Evolutionary conservation across 1,284 basidiomycete genomes (phyloP).

Genomic region (Trichosporon sp.): DNA sequence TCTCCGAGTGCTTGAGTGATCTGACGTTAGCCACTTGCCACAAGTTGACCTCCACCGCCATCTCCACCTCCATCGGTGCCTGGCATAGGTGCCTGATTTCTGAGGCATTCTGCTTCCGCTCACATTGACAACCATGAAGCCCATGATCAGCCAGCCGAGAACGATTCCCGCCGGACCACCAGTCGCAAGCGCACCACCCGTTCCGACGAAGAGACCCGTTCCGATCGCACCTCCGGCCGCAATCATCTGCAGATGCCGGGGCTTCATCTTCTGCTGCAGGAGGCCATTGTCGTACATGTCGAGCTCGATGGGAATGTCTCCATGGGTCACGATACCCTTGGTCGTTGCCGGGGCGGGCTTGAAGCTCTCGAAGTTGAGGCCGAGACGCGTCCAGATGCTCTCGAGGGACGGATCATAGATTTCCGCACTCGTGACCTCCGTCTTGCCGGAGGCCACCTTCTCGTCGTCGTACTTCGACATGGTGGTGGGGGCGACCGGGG

Average conservation of each 20-base stretch:
- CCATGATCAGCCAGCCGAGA: slow-evolving; percentile 53
- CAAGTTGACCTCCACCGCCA: too few species aligned
- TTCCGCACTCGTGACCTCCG: background rate
- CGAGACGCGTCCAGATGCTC: slow-evolving; percentile 51
- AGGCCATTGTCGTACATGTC: slow-evolving; percentile 47
- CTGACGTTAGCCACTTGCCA: slow-evolving; percentile 5
- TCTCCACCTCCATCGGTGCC: too few species aligned
- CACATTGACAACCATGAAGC: slow-evolving; percentile 34
- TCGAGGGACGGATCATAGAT: slow-evolving; percentile 57
- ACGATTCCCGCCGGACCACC: slow-evolving; percentile 61
- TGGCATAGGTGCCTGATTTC: too few species aligned
- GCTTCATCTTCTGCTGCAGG: slow-evolving; percentile 57
- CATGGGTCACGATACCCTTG: slow-evolving; percentile 43
- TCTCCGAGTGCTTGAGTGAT: slow-evolving; percentile 58
- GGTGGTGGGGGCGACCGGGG: background rate
- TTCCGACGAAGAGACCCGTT: slow-evolving; percentile 57
- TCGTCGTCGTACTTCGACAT: background rate
- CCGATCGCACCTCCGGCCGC: slow-evolving; percentile 61
- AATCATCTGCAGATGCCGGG: slow-evolving; percentile 53
- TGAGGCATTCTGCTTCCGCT: background rate
- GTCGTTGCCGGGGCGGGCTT: slow-evolving; percentile 53
- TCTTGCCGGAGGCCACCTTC: background rate
- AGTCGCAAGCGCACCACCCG: slow-evolving; percentile 56
- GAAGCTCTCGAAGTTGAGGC: slow-evolving; percentile 56
- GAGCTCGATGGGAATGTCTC: slow-evolving; percentile 43